Percentiles rank a stretch among this genome's conserved stretches.
phyloP scores from a whole-genome alignment of 2,329 filamentous ascomycete genomes.

The Penicillium sp. region DNA sequence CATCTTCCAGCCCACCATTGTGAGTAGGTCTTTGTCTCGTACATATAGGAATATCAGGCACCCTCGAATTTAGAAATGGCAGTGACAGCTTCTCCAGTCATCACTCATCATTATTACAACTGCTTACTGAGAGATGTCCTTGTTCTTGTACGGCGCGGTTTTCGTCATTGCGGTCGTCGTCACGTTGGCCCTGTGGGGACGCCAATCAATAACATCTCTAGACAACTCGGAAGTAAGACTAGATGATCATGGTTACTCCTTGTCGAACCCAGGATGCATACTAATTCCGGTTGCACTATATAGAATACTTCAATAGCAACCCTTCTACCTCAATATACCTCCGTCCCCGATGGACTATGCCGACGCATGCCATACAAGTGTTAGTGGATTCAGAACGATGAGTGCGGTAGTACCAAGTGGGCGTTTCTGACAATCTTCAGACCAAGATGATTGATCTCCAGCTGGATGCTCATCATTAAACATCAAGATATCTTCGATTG shows the following conservation, averaged over 20 bases:
- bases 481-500: not conserved
- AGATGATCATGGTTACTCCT: too few relatives aligned
- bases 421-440: not conserved
- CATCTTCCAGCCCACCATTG: not conserved
- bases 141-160: not conserved
- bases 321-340: not conserved
- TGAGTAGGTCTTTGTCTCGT: not conserved
- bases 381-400: not conserved
- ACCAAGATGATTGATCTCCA: not conserved
- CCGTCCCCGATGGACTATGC: not conserved
- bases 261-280: not conserved
- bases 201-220: too few relatives aligned
- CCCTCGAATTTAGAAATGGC: not conserved
- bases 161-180: not conserved
- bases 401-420: not conserved
- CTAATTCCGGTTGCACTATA: not conserved
- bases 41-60: not conserved
- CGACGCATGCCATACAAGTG: not conserved
- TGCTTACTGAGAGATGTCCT: not conserved
- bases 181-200: not conserved
- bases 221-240: not conserved
- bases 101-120: too few relatives aligned
- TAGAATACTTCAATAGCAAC: not conserved
- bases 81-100: not conserved
- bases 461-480: not conserved